Conservation (phyloP, 768 basidiomycete genomes). For the Psilocybe subaeruginosa region DNA sequence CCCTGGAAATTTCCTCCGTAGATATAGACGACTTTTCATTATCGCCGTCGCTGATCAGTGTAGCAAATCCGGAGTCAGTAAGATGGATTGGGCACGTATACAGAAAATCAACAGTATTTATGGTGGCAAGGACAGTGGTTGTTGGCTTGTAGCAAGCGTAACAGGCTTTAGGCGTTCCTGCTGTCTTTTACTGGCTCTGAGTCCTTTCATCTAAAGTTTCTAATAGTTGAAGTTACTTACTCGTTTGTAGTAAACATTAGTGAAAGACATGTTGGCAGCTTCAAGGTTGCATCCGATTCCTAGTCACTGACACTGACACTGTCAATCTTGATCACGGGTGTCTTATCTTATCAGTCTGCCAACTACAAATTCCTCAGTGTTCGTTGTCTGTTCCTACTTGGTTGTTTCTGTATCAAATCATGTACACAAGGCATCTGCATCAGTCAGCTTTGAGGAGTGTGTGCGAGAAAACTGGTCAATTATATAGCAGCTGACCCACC, state of each 20-base stretch:
- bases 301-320: not conserved
- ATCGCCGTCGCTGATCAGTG: conserved; percentile 42
- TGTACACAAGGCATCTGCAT: not conserved
- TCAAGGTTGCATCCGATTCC: not conserved
- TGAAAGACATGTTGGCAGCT: conserved; percentile 59
- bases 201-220: conserved; percentile 6
- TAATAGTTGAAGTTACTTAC: conserved; percentile 45
- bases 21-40: conserved; percentile 43
- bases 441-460: not conserved
- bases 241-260: conserved; percentile 89
- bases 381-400: not conserved
- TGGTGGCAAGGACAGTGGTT: conserved; percentile 81
- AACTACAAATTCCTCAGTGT: not conserved
- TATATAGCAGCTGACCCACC: not conserved
- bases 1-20: conserved; percentile 76
- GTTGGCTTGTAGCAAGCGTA: conserved; percentile 82
- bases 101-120: conserved; percentile 82
- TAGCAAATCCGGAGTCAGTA: conserved; percentile 76
- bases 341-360: conserved; percentile 11
- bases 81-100: conserved; percentile 87
- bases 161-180: conserved; percentile 78
- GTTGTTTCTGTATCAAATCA: not conserved
- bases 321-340: conserved; percentile 4
- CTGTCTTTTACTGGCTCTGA: conserved; percentile 51
- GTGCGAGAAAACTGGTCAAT: not conserved